phyloP scores from a whole-genome alignment of 2,329 filamentous ascomycete species.

The Pseudogymnoascus pannorum region DNA sequence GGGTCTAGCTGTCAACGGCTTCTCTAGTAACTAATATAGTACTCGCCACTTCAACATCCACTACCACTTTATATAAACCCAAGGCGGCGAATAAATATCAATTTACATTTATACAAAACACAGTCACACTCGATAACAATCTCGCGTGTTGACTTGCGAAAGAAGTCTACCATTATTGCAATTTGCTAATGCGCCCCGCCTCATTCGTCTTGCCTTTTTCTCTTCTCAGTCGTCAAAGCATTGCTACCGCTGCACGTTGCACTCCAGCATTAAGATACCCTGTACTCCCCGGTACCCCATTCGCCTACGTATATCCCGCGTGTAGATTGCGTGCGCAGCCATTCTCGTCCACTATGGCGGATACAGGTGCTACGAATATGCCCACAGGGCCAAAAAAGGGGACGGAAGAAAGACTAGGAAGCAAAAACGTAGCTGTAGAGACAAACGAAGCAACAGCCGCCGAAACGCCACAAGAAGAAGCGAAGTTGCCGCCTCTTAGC shows the following conservation, averaged over 20 bases:
- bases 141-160: neutral
- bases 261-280: constrained; percentile 1
- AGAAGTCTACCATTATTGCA: neutral
- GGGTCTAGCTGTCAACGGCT: neutral
- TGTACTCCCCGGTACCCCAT: neutral
- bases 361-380: neutral
- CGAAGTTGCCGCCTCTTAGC: constrained; percentile 45
- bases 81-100: neutral
- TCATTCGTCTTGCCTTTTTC: neutral
- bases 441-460: neutral
- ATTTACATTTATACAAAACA: neutral
- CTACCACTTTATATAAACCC: neutral
- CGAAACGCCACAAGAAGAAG: neutral
- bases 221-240: neutral
- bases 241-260: neutral
- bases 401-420: neutral
- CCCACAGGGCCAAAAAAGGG: neutral
- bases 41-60: neutral
- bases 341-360: constrained; percentile 15
- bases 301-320: neutral
- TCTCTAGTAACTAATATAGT: neutral
- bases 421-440: neutral
- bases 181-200: neutral
- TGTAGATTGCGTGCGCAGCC: constrained; percentile 1
- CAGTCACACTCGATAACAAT: neutral